Base-by-base conservation (phyloP, 2,329 filamentous ascomycete genomes). In the Arthroderma uncinatum region DNA sequence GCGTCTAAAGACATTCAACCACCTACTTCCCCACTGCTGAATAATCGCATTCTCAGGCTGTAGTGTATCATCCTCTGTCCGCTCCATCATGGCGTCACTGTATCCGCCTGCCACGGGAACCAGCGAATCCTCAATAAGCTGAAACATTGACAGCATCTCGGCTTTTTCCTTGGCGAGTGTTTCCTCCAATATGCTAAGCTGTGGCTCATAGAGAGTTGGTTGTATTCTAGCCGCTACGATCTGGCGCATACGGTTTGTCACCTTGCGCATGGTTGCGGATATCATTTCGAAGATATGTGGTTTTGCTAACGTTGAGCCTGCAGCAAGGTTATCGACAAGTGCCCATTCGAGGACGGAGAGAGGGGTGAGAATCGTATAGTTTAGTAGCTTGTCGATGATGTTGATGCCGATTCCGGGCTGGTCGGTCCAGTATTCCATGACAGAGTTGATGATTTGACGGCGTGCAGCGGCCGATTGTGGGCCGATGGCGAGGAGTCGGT, bases 321-420 rank as follows among this genome's bases (percentile, higher is more conserved):
- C 81, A 19, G 81, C 74, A 56, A 84, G 73, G 60, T 78, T 77
- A 60, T 89, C 83, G 33, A 83, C 78, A 10, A 98, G 78, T 0
- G 89, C 89, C 93, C 93, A 98, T 66, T 95, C 85, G 52, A 96
- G 81, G 28, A 98, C 90, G 14, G 85, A 85, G 58, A 84, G 77
- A 0, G 93, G 93, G 7, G 86, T 90, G 36, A 98, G 79, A 64
- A 98, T 95, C 12, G 88, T 91, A 75, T 96, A 98, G 74, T 97
- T 98, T 64, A 98, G 84, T 4, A 98, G 81, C 73, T 97, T 97
- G 76, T 97, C 92, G 58, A 97, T 81, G 65, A 98, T 95, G 64
- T 87, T 88, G 63, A 97, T 82, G 2, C 90, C 93, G 44, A 94
- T 85, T 59, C 93, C 93, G 0, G 92, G 90, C 66, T 98, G 92